Evolutionary conservation across 2,329 filamentous ascomycete species (phyloP).

Genomic region (Cordyceps javanica): DNA sequence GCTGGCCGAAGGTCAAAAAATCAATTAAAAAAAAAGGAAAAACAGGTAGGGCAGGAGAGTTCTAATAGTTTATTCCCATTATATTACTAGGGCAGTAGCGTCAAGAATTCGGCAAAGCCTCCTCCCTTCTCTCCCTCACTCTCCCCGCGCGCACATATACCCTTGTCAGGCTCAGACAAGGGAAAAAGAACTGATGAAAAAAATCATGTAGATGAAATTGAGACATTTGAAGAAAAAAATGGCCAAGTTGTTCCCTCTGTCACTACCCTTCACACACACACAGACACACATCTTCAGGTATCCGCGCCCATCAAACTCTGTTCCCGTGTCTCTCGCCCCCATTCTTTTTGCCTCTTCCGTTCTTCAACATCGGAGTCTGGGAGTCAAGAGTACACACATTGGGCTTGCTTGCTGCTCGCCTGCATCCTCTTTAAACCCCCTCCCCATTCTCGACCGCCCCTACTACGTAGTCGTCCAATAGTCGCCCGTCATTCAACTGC

Average conservation of each 20-base stretch:
- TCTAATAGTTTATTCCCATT: not conserved
- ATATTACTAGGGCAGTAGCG: not conserved
- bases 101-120: no score
- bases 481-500: not conserved
- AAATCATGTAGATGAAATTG: no score
- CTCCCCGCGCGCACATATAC: no score
- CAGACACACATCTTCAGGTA: not conserved
- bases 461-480: constrained; percentile 1
- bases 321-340: not conserved
- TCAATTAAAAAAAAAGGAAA: not conserved
- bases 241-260: not conserved
- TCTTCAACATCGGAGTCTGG: not conserved
- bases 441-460: not conserved
- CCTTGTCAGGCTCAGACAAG: no score
- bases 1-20: not conserved
- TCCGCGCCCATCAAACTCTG: constrained; percentile 1
- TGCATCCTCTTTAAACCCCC: not conserved
- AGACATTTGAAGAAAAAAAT: not conserved
- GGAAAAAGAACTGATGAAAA: no score
- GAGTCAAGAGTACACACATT: not conserved
- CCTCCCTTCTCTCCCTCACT: no score
- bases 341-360: not conserved
- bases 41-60: no score
- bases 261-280: not conserved
- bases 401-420: not conserved